These are phyloP conservation scores for Aspergillus ruber DNA, from an alignment of 2,329 filamentous ascomycete species.

Conservation along the genomic window DNA sequence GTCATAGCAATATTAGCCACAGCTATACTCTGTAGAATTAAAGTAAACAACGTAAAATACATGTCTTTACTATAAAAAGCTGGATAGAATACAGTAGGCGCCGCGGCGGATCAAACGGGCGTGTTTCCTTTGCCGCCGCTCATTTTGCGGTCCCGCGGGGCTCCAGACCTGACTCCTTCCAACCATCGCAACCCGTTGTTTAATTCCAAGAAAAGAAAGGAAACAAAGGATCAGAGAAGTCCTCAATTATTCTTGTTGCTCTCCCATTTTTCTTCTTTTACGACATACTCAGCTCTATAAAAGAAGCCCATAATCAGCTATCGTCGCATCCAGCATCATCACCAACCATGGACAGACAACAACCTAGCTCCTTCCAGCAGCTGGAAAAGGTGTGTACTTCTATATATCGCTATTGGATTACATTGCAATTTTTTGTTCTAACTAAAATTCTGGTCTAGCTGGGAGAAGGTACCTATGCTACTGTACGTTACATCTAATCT, in stretches of 20 bases:
- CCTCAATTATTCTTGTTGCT: background rate
- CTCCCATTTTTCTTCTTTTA: background rate
- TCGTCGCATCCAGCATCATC: background rate
- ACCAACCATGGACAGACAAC: conserved; percentile 57
- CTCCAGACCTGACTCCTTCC: background rate
- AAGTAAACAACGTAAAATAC: no score
- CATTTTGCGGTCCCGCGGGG: background rate
- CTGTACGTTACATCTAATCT: conserved; percentile 52
- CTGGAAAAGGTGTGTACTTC: conserved; percentile 66
- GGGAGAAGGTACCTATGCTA: conserved; percentile 97
- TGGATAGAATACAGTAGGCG: no score
- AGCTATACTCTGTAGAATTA: no score
- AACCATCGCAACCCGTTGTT: background rate
- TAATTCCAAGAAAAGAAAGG: no score
- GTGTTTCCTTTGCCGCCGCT: background rate
- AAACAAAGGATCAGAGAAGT: background rate
- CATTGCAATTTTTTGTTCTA: conserved; percentile 4
- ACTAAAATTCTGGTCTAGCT: conserved; percentile 47
- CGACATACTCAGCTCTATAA: background rate
- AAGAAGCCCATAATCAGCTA: background rate
- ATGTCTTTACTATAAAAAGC: no score
- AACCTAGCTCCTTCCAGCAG: conserved; percentile 98
- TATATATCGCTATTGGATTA: background rate
- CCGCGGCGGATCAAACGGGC: background rate
- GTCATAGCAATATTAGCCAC: no score